Evolutionary conservation across 345 rosid species (phyloP).

Genomic region (Rhizophora apiculata): DNA sequence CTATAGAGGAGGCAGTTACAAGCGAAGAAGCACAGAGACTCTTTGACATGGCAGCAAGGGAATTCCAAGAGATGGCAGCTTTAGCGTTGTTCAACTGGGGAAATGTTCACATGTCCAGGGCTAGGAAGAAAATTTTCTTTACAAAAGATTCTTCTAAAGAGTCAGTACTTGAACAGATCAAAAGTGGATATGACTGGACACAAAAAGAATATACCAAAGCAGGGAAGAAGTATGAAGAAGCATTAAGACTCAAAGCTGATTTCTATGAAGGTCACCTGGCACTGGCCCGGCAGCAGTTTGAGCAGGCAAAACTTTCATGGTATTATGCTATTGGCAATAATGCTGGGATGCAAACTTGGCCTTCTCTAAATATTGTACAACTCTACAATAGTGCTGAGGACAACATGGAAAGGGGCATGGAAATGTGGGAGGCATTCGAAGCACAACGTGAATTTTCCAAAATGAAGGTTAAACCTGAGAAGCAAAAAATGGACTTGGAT

Average conservation of each 20-base stretch:
- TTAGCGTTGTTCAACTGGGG: conserved; percentile 89
- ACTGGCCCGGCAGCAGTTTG: conserved; percentile 76
- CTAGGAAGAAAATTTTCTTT: conserved; percentile 63
- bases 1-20: conserved; percentile 87
- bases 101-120: conserved; percentile 77
- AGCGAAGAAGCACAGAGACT: conserved; percentile 77
- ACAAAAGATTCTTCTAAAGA: conserved; percentile 55
- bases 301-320: conserved; percentile 90
- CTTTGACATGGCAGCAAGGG: conserved; percentile 66
- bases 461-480: conserved; percentile 17
- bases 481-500: conserved; percentile 33
- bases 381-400: conserved; percentile 71
- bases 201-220: conserved; percentile 53
- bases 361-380: conserved; percentile 43
- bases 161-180: conserved; percentile 47
- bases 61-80: conserved; percentile 86
- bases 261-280: conserved; percentile 67
- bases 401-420: conserved; percentile 66
- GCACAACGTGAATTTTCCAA: conserved; percentile 31
- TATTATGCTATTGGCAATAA: conserved; percentile 57
- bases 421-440: conserved; percentile 59
- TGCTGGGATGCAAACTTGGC: conserved; percentile 59
- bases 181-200: conserved; percentile 56
- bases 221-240: conserved; percentile 65
- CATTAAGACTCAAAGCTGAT: conserved; percentile 77